Evolutionary conservation across 129 eudicot species (phyloP).

Genomic region (Oenanthe sinensis): DNA sequence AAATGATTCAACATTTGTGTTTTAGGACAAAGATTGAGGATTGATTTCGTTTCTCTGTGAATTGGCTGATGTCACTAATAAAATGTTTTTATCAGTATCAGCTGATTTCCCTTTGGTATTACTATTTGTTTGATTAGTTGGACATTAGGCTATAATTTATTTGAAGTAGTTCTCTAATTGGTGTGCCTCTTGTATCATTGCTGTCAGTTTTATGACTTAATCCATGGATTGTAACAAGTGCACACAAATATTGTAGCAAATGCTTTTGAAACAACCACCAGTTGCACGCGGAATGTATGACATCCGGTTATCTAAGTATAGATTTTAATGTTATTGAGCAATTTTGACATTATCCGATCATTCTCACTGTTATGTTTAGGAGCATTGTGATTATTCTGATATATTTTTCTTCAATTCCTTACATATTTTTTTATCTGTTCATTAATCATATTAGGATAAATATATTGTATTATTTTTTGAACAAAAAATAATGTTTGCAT

Average conservation of each 20-base stretch:
- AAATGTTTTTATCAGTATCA: neutral
- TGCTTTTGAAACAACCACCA: neutral
- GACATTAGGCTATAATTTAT: neutral
- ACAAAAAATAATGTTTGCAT: neutral
- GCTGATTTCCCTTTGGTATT: neutral
- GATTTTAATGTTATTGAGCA: neutral
- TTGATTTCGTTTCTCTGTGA: neutral
- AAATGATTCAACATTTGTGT: conserved; percentile 14
- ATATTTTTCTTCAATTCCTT: neutral
- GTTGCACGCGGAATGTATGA: neutral
- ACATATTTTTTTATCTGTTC: neutral
- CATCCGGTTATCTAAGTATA: neutral
- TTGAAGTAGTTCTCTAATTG: neutral
- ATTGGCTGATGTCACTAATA: neutral
- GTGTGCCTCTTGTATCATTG: neutral
- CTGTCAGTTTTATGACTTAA: neutral
- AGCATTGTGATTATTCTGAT: neutral
- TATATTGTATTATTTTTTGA: neutral
- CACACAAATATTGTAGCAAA: neutral
- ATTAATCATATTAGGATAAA: neutral
- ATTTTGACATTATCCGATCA: neutral
- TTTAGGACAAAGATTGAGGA: too few species aligned
- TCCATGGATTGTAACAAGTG: neutral
- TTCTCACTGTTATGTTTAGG: neutral
- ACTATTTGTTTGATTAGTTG: neutral